Conservation (phyloP, 441 rosid species). For the Gossypium schwendimanii region DNA sequence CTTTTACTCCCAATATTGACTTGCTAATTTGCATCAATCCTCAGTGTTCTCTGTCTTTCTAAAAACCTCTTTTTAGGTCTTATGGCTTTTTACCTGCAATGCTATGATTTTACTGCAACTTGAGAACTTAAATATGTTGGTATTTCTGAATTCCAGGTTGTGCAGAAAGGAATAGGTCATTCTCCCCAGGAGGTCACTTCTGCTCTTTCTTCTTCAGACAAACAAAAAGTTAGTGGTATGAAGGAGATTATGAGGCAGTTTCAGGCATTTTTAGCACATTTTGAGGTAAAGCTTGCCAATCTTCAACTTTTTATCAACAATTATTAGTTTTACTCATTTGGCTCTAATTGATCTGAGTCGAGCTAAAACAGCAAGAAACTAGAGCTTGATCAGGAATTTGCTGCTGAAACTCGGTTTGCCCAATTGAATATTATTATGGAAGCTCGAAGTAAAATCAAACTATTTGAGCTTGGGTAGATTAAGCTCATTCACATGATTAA, state of each 20-base stretch:
- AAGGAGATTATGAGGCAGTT: constrained; percentile 62
- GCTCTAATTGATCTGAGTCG: no score
- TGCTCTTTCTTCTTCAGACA: constrained; percentile 67
- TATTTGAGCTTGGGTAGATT: no score
- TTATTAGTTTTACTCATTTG: neutral
- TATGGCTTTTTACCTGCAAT: neutral
- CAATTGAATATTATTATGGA: no score
- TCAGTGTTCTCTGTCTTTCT: neutral
- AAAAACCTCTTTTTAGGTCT: neutral
- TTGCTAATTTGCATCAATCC: neutral
- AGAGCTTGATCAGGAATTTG: no score
- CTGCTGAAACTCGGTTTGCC: no score
- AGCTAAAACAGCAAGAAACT: no score
- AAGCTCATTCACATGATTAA: no score
- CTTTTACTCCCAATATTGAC: neutral
- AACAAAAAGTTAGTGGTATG: constrained; percentile 33
- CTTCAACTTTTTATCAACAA: neutral
- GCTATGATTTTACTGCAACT: constrained; percentile 8
- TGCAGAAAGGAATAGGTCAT: constrained; percentile 63
- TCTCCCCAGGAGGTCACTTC: constrained; percentile 71
- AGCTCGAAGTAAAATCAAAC: no score
- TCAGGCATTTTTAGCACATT: constrained; percentile 60
- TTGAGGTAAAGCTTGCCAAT: constrained; percentile 49
- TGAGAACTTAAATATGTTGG: constrained; percentile 9
- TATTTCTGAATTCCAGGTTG: constrained; percentile 45